phyloP scores from a whole-genome alignment of 805 yeast genomes.

The Ogataea corticis region DNA sequence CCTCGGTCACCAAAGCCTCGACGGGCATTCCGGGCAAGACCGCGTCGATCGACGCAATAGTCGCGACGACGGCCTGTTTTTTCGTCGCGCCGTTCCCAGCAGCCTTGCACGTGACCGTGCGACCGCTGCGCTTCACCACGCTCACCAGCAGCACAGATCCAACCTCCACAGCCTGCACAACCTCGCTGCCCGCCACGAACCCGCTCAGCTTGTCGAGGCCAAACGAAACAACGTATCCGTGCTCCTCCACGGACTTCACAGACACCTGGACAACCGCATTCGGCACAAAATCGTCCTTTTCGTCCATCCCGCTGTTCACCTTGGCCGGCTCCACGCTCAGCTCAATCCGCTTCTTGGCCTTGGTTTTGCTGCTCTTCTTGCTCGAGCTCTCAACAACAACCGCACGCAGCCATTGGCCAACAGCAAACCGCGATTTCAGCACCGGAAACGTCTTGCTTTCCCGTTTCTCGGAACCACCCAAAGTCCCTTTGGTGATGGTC shows the following conservation, averaged over 20 bases:
- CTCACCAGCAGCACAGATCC: slow-evolving; percentile 75
- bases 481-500: slow-evolving; percentile 25
- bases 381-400: slow-evolving; percentile 56
- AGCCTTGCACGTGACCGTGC: slow-evolving; percentile 58
- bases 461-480: slow-evolving; percentile 21
- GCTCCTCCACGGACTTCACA: slow-evolving; percentile 84
- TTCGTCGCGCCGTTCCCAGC: slow-evolving; percentile 47
- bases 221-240: slow-evolving; percentile 75
- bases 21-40: slow-evolving; percentile 84
- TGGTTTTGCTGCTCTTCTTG: slow-evolving; percentile 36
- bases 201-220: slow-evolving; percentile 64
- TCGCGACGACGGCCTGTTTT: slow-evolving; percentile 49
- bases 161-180: slow-evolving; percentile 43
- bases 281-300: slow-evolving; percentile 60
- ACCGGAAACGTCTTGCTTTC: slow-evolving; percentile 52
- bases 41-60: slow-evolving; percentile 74
- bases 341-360: slow-evolving; percentile 60
- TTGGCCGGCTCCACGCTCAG: slow-evolving; percentile 71
- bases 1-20: slow-evolving; percentile 66
- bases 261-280: slow-evolving; percentile 75
- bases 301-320: slow-evolving; percentile 61
- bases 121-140: slow-evolving; percentile 51
- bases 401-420: slow-evolving; percentile 90
- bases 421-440: slow-evolving; percentile 50
- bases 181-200: slow-evolving; percentile 72